These are phyloP conservation scores for Gaertneriomyces semiglobifer DNA, from an alignment of 192 early-diverging fungal species.

Conservation along the genomic window DNA sequence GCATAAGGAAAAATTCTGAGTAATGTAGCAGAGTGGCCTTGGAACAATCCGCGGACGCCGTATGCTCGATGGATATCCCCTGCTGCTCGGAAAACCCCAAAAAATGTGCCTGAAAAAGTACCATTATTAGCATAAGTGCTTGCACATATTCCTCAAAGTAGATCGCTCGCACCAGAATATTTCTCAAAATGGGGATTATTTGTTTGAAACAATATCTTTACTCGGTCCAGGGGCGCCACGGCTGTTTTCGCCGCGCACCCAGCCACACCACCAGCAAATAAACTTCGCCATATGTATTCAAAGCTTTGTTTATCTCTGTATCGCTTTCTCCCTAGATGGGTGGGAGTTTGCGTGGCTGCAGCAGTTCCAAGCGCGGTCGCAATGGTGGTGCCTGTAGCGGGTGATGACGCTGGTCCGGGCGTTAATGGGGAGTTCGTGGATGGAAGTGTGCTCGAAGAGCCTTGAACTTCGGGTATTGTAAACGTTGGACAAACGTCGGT, in stretches of 20 bases:
- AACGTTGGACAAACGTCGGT: too few relatives aligned
- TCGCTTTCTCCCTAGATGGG: too few relatives aligned
- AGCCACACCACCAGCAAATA: conserved; percentile 59
- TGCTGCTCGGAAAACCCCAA: conserved; percentile 78
- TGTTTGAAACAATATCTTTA: conserved; percentile 59
- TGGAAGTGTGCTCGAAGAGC: too few relatives aligned
- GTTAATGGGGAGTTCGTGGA: too few relatives aligned
- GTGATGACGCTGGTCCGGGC: too few relatives aligned
- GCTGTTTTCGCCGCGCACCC: conserved; percentile 57
- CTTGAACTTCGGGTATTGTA: too few relatives aligned
- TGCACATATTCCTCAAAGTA: not conserved
- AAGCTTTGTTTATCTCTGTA: conserved; percentile 31
- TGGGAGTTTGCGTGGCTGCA: too few relatives aligned
- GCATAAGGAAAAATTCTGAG: conserved; percentile 95
- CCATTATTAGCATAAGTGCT: not conserved
- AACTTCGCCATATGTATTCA: conserved; percentile 43
- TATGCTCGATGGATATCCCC: conserved; percentile 65
- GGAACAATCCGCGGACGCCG: conserved; percentile 81
- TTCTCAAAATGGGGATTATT: conserved; percentile 47
- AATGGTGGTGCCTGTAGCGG: too few relatives aligned
- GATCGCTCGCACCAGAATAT: conserved; percentile 38
- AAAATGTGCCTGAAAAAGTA: conserved; percentile 61
- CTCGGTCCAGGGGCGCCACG: conserved; percentile 55
- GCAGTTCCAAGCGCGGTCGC: too few relatives aligned
- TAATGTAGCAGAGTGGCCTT: conserved; percentile 92